These are phyloP conservation scores for Penicillium oxalicum DNA, from an alignment of 2,329 filamentous ascomycete species.

Conservation along the genomic window DNA sequence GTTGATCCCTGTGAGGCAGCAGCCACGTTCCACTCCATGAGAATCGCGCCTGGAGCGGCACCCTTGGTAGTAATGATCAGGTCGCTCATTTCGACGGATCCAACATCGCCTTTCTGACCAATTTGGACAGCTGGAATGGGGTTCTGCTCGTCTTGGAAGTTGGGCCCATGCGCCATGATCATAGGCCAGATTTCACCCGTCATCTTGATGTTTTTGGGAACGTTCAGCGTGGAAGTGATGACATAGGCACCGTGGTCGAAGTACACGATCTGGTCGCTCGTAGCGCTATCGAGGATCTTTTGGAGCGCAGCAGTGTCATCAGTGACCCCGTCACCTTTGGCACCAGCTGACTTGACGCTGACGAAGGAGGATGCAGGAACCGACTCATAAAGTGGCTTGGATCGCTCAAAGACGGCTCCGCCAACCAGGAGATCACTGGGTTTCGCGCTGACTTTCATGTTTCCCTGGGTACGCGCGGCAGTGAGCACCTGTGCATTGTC, in stretches of 20 bases:
- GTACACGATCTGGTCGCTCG: conserved; percentile 55
- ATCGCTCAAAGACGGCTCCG: conserved; percentile 71
- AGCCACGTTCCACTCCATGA: conserved; percentile 86
- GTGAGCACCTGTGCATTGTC: conserved; percentile 28
- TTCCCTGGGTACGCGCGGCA: conserved; percentile 52
- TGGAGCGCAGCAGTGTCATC: conserved; percentile 87
- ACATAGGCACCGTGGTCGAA: conserved; percentile 61
- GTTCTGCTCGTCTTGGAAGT: conserved; percentile 68
- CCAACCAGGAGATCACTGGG: conserved; percentile 58
- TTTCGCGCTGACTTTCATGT: conserved; percentile 54
- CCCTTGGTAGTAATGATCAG: conserved; percentile 80
- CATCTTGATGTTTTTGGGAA: conserved; percentile 73
- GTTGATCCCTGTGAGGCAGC: conserved; percentile 58
- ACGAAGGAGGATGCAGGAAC: conserved; percentile 65
- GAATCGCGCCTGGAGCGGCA: conserved; percentile 75
- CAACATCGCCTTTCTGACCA: conserved; percentile 68
- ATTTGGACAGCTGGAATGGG: conserved; percentile 82
- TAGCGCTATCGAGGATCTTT: conserved; percentile 63
- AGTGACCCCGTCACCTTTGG: conserved; percentile 77
- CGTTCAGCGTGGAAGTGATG: conserved; percentile 54
- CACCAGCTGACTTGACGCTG: conserved; percentile 75
- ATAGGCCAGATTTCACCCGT: conserved; percentile 88
- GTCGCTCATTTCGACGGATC: conserved; percentile 80
- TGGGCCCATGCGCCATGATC: conserved; percentile 71
- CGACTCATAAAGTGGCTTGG: conserved; percentile 80